Base-by-base conservation (phyloP, 306 rosid genomes). In the Potentilla sterilis region DNA sequence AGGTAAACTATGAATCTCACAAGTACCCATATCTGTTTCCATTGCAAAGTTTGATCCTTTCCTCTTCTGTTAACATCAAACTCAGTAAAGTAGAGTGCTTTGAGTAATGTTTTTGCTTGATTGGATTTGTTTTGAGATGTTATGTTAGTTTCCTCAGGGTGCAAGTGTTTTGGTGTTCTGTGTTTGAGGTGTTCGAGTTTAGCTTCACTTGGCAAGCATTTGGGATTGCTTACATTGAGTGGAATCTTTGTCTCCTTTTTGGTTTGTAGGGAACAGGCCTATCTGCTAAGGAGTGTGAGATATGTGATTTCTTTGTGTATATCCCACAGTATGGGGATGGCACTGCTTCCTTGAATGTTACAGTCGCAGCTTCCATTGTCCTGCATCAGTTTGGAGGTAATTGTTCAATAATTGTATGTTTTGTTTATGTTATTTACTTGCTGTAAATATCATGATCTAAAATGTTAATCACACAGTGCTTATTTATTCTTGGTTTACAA, bases 331-430 rank as follows among this genome's bases (percentile, higher is more conserved):
- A 92, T 73, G 99, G 99, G 15, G 72, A 76, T 14, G 97, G 98
- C 63, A 96, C 97, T 75, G 99, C 97, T 76, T 95, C 99, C 1
- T 79, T 92, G 83, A 96, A 90, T 82, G 98, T 96, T 14, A 92
- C 99, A 0, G 93, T 96, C 0, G 99, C 99, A 24, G 99, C 93
- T 70, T 96, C 99, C 32, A 90, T 96, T 62, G 96, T 96, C 40
- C 86, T 96, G 18, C 98, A 96, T 83, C 96, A 95, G 74, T 95
- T 92, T 82, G 98, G 87, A 87, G 99, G 99, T 90, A 85, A 75
- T 72, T 9, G 34, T 9, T 48, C 37, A 52, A 57, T 54, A 15
- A 2, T 58, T 21, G 2, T 43, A 37, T 54, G 74, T 22, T 48
- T 70, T 7, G 32, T 14, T 57, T 42, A 41, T 73, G 77, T 19